Evolutionary conservation across 208 protist species (phyloP).

Genomic region (Endotrypanum monterogeii): DNA sequence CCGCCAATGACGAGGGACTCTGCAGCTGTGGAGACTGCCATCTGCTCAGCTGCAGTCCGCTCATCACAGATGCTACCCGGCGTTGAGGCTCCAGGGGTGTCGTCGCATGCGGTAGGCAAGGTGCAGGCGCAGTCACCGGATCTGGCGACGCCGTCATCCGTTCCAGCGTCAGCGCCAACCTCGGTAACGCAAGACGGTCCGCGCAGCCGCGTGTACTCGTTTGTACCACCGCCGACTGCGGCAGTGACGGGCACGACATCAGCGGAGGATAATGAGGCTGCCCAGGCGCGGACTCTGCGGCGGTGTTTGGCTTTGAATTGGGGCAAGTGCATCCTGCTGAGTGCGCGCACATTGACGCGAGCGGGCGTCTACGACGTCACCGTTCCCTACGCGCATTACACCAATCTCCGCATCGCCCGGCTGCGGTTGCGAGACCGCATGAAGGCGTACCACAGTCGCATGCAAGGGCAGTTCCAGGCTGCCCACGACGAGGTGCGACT

Average conservation of each 20-base stretch:
- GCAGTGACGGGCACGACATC: conserved; percentile 42
- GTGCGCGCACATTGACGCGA: conserved; percentile 43
- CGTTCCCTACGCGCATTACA: conserved; percentile 49
- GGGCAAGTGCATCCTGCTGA: conserved; percentile 58
- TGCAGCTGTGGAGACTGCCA: background rate
- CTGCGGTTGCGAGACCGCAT: conserved; percentile 36
- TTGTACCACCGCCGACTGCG: conserved; percentile 25
- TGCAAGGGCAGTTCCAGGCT: conserved; percentile 9
- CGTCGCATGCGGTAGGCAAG: too few relatives aligned
- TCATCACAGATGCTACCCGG: too few relatives aligned
- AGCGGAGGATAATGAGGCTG: conserved; percentile 31
- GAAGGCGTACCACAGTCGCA: conserved; percentile 17
- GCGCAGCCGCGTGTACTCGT: conserved; percentile 18
- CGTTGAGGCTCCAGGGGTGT: too few relatives aligned
- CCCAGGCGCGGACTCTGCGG: conserved; percentile 42
- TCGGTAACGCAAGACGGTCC: conserved; percentile 11
- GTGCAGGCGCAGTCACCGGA: conserved; percentile 12
- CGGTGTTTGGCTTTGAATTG: conserved; percentile 52
- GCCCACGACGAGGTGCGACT: conserved; percentile 14
- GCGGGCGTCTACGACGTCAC: conserved; percentile 36
- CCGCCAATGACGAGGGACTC: conserved; percentile 17
- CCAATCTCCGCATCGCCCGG: conserved; percentile 32
- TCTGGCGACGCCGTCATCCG: conserved; percentile 15
- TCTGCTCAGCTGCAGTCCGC: too few relatives aligned
- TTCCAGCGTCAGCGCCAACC: conserved; percentile 9